Conservation (phyloP, 805 yeast genomes). For the Candida ulmi region DNA sequence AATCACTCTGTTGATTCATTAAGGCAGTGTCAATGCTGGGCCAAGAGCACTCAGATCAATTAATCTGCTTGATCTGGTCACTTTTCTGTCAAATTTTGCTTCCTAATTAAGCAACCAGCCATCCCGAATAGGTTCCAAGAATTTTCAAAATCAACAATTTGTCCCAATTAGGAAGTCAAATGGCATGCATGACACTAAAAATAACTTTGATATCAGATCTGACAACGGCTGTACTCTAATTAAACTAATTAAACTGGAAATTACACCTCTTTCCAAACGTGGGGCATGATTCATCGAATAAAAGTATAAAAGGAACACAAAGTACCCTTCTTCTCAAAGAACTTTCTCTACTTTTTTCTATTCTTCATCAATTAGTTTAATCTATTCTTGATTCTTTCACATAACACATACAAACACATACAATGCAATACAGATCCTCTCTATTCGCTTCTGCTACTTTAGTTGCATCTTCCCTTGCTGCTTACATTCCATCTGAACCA, state of each 20-base stretch:
- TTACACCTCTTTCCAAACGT: too few species aligned
- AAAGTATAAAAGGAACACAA: not conserved
- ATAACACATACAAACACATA: slow-evolving; percentile 3
- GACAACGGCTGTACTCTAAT: too few species aligned
- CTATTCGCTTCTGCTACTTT: slow-evolving; percentile 36
- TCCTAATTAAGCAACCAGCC: not conserved
- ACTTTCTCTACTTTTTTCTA: too few species aligned
- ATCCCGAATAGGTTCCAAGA: not conserved
- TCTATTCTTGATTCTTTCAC: too few species aligned
- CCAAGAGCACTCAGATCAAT: too few species aligned
- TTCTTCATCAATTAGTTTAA: too few species aligned
- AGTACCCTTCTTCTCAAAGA: not conserved
- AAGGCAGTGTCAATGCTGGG: too few species aligned
- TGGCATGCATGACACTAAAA: not conserved
- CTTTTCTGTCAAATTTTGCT: not conserved
- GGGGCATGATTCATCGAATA: too few species aligned
- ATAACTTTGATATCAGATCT: not conserved
- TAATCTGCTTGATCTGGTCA: too few species aligned
- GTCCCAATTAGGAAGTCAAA: not conserved
- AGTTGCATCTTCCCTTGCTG: slow-evolving; percentile 48
- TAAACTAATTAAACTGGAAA: too few species aligned
- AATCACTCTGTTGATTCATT: too few species aligned
- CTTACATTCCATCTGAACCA: slow-evolving; percentile 54
- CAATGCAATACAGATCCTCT: slow-evolving; percentile 37
- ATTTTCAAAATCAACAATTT: not conserved